Conservation (phyloP, 306 rosid species). For the Neltuma alba region DNA sequence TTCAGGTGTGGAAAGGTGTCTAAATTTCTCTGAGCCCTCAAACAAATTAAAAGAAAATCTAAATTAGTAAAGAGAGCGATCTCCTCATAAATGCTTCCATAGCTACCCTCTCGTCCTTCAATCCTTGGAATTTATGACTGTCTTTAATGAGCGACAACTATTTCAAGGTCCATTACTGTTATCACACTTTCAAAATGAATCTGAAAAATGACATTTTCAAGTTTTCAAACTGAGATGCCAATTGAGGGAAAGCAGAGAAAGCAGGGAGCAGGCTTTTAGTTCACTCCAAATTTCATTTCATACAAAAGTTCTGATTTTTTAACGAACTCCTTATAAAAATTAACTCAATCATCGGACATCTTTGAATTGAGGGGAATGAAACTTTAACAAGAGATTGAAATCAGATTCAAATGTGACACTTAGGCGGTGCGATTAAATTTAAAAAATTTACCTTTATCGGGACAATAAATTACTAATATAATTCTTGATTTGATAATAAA, state of each 20-base stretch:
- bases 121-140: conserved; percentile 48
- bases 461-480: no score
- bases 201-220: conserved; percentile 29
- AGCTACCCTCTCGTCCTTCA: conserved; percentile 44
- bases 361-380: background rate
- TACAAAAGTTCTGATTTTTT: background rate
- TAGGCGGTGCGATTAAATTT: background rate
- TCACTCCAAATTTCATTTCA: background rate
- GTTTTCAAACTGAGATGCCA: conserved; percentile 33
- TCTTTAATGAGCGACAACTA: conserved; percentile 40
- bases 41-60: background rate
- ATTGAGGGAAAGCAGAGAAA: background rate
- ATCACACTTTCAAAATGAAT: conserved; percentile 45
- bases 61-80: conserved; percentile 11
- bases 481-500: no score
- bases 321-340: background rate
- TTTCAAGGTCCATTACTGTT: conserved; percentile 37
- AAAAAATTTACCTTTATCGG: no score
- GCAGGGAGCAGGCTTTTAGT: background rate
- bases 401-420: background rate
- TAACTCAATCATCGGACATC: background rate
- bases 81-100: conserved; percentile 43
- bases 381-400: background rate
- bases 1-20: conserved; percentile 14
- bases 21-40: background rate